Percentiles rank a stretch among this genome's conserved stretches.
Conservation (phyloP, 1,284 basidiomycete species). For the Malassezia equina region DNA sequence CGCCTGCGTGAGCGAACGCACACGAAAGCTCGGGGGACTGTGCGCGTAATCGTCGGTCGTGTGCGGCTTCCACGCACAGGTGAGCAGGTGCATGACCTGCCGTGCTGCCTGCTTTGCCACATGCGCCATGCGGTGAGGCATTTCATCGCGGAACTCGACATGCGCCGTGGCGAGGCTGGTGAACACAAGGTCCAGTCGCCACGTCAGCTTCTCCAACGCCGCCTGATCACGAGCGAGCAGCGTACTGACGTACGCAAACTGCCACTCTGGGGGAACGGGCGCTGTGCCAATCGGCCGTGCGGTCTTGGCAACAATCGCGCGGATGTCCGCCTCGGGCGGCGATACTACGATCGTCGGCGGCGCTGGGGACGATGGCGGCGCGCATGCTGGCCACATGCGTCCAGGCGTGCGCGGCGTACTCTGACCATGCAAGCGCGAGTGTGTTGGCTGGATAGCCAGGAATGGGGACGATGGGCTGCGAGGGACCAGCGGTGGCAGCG, state of each 20-base stretch:
- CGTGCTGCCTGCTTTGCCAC: constrained; percentile 2
- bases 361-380: not conserved
- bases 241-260: constrained; percentile 7
- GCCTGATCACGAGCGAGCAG: constrained; percentile 14
- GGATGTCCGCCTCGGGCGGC: constrained; percentile 10
- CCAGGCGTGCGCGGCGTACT: constrained; percentile 10
- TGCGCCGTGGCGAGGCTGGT: constrained; percentile 6
- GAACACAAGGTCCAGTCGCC: constrained; percentile 12
- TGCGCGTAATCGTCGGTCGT: constrained; percentile 1
- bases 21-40: constrained; percentile 13
- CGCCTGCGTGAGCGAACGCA: not conserved
- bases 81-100: not conserved
- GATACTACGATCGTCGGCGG: constrained; percentile 14
- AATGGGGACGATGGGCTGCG: constrained; percentile 16
- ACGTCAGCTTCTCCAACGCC: constrained; percentile 11
- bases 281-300: not conserved
- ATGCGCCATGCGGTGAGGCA: not conserved
- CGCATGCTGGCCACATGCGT: not conserved
- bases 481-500: not conserved
- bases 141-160: not conserved
- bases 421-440: constrained; percentile 6
- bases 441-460: not conserved
- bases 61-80: constrained; percentile 9
- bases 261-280: not conserved
- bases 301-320: not conserved